A percentile compares a stretch with the other conserved stretches of the same genome.
These are phyloP conservation scores for Cercospora zeae-maydis DNA, from an alignment of 2,329 filamentous ascomycete species.

Conservation along the genomic window DNA sequence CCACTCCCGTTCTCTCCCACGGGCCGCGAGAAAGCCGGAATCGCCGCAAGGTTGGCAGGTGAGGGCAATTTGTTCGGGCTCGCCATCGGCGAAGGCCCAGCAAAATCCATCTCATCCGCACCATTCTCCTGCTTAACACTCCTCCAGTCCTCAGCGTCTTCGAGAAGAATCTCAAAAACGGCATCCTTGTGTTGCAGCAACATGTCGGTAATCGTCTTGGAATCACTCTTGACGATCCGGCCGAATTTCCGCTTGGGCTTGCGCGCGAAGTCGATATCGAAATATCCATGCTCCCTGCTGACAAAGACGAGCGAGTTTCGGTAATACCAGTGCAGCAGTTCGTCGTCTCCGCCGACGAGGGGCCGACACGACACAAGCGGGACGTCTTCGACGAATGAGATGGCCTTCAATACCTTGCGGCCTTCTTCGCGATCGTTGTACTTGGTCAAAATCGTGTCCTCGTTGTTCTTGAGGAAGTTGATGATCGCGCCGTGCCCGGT, in stretches of 20 bases:
- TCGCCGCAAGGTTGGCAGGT: neutral
- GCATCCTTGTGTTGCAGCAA: constrained; percentile 51
- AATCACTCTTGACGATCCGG: constrained; percentile 46
- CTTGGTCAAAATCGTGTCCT: constrained; percentile 2
- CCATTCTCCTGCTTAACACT: neutral
- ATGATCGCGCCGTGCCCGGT: constrained; percentile 81
- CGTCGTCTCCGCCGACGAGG: constrained; percentile 55
- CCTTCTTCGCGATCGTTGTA: constrained; percentile 63
- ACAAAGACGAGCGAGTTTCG: constrained; percentile 77
- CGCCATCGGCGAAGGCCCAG: neutral
- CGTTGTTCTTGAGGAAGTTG: constrained; percentile 61
- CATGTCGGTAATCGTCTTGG: constrained; percentile 54
- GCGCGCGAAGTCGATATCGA: constrained; percentile 58
- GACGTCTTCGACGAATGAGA: constrained; percentile 76
- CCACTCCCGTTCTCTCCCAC: neutral
- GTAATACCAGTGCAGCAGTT: constrained; percentile 81
- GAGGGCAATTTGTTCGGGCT: constrained; percentile 5
- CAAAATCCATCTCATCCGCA: constrained; percentile 1
- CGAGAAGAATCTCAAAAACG: constrained; percentile 47
- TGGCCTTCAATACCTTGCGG: constrained; percentile 63
- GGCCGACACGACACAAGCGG: constrained; percentile 69
- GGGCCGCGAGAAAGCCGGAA: neutral
- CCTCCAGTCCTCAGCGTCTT: constrained; percentile 41
- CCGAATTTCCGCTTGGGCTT: constrained; percentile 59
- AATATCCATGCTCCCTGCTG: constrained; percentile 69